phyloP scores from a whole-genome alignment of 2,329 filamentous ascomycete genomes.

The Penicillium sp. region DNA sequence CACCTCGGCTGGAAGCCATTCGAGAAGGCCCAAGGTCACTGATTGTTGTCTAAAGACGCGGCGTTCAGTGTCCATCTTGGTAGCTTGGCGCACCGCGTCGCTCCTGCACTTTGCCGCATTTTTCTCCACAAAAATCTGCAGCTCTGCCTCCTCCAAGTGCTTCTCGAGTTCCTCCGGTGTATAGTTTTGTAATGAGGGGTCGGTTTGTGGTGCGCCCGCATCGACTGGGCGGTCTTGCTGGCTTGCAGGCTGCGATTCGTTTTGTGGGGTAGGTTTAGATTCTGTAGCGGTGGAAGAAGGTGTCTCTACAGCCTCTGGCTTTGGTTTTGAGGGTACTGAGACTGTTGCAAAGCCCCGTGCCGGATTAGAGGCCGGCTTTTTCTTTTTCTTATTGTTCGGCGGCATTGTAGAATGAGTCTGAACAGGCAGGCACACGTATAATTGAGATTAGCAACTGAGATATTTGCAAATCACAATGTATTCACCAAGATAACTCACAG shows the following conservation, averaged over 20 bases:
- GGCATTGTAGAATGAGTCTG: conserved; percentile 57
- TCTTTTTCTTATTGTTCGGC: conserved; percentile 78
- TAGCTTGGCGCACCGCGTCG: conserved; percentile 74
- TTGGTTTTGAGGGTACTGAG: conserved; percentile 81
- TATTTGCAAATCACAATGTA: background rate
- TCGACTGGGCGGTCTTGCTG: conserved; percentile 16
- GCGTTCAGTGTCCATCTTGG: conserved; percentile 80
- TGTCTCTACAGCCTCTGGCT: conserved; percentile 46
- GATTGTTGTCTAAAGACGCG: conserved; percentile 79
- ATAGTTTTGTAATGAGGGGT: conserved; percentile 53
- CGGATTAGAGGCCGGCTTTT: conserved; percentile 83
- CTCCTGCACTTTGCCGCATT: conserved; percentile 74
- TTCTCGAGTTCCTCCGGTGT: conserved; percentile 87
- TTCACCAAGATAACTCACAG: background rate
- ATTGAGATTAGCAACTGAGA: background rate
- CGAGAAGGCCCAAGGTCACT: conserved; percentile 69
- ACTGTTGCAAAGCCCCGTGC: conserved; percentile 92
- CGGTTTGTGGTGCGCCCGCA: conserved; percentile 16
- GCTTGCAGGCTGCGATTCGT: conserved; percentile 27
- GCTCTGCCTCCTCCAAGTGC: conserved; percentile 84
- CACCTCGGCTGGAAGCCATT: conserved; percentile 77
- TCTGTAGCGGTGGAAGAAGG: conserved; percentile 29
- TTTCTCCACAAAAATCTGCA: conserved; percentile 86
- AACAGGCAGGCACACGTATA: background rate
- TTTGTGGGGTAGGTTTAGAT: conserved; percentile 33